Base-by-base conservation (phyloP, 768 basidiomycete genomes). In the Collybia sordida region DNA sequence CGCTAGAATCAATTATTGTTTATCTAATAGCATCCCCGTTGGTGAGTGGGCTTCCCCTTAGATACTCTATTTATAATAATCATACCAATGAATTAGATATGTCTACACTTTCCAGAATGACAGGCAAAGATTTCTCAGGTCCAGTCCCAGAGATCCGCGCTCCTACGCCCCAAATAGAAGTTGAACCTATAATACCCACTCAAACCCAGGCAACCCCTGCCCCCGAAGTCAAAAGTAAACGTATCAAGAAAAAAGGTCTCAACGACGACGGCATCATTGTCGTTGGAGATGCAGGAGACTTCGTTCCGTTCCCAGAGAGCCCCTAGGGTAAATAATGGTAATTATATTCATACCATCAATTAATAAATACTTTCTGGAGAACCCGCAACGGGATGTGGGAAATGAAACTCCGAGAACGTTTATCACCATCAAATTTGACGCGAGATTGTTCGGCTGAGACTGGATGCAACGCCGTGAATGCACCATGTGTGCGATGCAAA, bases 101-200 rank as follows among this genome's bases (percentile, higher is more conserved):
- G 57, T 74, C 75, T 53, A 86, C 81, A 0, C 66, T 92, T 11
- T 81, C 85, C 39, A 82, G 85, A 12, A 83, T 92, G 83, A 92
- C 90, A 9, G 90, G 90, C 31, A 90, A 86, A 55, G 88, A 92
- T 61, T 92, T 92, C 60, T 85, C 88, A 38, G 90, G 90, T 0
- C 90, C 90, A 21, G 79, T 81, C 15, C 90, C 90, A 0, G 80
- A 83, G 51, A 90, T 91, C 25, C 69, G 70, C 19, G 65, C 62
- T 3, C 73, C 76, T 1, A 61, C 68, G 6, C 71, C 74, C 14
- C 63, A 61, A 1, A 66, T 65, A 19, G 50, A 55, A 8, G 54
- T 62, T 18, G 63, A 59, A 31, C 51, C 51, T 11, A 45, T 53
- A 23, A 53, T 50, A 18, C 47, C 53, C 25, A 39, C 40, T 21